These are phyloP conservation scores for Verticillium nubilum DNA, from an alignment of 2,329 filamentous ascomycete genomes.

Conservation along the genomic window DNA sequence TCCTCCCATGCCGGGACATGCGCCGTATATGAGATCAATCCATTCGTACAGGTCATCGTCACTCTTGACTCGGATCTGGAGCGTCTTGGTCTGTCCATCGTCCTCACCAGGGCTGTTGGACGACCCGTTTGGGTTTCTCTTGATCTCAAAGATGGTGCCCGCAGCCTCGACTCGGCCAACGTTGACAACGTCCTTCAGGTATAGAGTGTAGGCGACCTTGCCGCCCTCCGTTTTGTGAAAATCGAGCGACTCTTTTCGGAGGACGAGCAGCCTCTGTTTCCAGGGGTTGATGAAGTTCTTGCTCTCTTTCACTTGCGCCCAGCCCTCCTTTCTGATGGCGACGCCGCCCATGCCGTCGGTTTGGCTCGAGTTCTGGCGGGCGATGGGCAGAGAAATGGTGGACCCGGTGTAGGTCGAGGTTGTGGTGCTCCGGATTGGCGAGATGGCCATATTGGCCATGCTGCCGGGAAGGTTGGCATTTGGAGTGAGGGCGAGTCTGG, in stretches of 20 bases:
- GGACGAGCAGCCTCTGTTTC: constrained; percentile 88
- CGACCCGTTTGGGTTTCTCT: constrained; percentile 62
- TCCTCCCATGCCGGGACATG: constrained; percentile 94
- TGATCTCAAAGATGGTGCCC: constrained; percentile 91
- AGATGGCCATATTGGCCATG: constrained; percentile 74
- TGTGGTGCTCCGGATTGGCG: constrained; percentile 60
- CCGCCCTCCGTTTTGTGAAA: constrained; percentile 89
- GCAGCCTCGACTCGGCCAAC: constrained; percentile 88
- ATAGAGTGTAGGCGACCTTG: constrained; percentile 81
- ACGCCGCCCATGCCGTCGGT: constrained; percentile 62
- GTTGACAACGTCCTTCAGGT: constrained; percentile 80
- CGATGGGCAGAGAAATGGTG: constrained; percentile 67
- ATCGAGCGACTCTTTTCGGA: constrained; percentile 88
- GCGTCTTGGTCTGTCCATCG: constrained; percentile 74
- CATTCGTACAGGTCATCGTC: constrained; percentile 98
- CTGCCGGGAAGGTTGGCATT: constrained; percentile 69
- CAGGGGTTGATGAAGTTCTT: constrained; percentile 76
- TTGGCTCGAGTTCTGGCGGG: constrained; percentile 53
- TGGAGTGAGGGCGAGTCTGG: constrained; percentile 74
- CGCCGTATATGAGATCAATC: constrained; percentile 97
- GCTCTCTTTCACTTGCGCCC: constrained; percentile 86
- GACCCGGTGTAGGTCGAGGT: constrained; percentile 66
- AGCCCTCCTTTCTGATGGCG: constrained; percentile 74
- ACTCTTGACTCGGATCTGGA: constrained; percentile 89
- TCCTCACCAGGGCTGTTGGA: constrained; percentile 71